A percentile compares a stretch with the other conserved stretches of the same genome.
Evolutionary conservation across 176 grass and related monocot species (phyloP).

Genomic region (Pontederia crassipes): DNA sequence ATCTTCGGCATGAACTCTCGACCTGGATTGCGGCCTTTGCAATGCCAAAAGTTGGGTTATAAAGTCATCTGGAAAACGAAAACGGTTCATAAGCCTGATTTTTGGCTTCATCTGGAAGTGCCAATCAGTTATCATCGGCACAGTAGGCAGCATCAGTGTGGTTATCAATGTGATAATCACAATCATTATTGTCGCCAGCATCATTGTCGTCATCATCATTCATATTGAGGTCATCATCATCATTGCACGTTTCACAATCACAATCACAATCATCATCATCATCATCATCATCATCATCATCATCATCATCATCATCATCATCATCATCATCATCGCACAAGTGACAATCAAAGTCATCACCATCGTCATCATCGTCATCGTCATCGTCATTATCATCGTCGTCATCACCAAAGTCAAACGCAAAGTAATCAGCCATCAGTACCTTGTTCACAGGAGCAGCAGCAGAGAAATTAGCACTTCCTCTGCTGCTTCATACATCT

Average conservation of each 20-base stretch:
- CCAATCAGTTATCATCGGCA: neutral
- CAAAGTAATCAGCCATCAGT: conserved; percentile 1
- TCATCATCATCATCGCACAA: too few species aligned
- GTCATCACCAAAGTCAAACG: neutral
- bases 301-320: neutral
- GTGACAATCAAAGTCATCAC: neutral
- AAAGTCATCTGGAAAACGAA: conserved; percentile 50
- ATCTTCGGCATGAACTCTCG: conserved; percentile 25
- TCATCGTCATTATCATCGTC: neutral
- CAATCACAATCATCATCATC: conserved; percentile 4
- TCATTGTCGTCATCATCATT: too few species aligned
- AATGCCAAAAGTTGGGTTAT: conserved; percentile 45
- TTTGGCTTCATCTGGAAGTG: conserved; percentile 26
- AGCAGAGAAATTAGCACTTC: neutral
- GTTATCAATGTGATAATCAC: conserved; percentile 8
- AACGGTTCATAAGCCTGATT: conserved; percentile 30
- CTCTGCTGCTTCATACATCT: neutral
- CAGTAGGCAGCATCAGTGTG: neutral
- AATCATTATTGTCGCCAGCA: conserved; percentile 4
- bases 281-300: neutral
- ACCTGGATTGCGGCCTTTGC: conserved; percentile 16
- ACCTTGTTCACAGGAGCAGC: neutral
- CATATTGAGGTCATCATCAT: too few species aligned
- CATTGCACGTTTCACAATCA: conserved; percentile 1
- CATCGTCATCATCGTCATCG: neutral